phyloP scores from a whole-genome alignment of 108 stramenopile genomes.

The Hondaea fermentalgiana region DNA sequence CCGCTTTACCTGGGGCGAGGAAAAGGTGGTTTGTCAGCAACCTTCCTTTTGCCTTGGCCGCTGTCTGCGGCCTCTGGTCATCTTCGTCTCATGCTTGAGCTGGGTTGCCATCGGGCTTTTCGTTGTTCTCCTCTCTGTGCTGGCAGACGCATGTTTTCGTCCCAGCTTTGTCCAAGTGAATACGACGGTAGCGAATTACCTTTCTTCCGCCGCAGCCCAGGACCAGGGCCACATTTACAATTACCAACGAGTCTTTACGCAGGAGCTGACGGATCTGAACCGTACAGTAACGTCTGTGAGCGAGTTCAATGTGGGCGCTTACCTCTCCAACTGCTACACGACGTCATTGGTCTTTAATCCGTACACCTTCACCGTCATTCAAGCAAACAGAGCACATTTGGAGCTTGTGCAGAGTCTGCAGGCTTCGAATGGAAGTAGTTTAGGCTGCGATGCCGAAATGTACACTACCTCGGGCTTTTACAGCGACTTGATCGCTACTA shows the following conservation, averaged over 20 bases:
- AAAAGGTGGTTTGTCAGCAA: neutral
- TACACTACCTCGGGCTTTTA: neutral
- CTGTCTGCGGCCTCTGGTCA: neutral
- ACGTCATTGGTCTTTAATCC: neutral
- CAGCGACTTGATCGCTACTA: neutral
- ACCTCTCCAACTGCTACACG: neutral
- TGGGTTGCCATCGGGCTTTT: neutral
- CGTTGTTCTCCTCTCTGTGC: neutral
- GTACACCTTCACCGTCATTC: neutral
- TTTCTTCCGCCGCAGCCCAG: neutral
- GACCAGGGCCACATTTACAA: neutral
- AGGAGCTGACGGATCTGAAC: neutral
- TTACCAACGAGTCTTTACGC: neutral
- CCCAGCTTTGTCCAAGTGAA: neutral
- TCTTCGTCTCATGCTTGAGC: neutral
- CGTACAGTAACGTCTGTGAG: neutral
- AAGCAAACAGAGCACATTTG: neutral
- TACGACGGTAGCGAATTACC: neutral
- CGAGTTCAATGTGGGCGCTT: neutral
- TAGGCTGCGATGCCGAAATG: neutral
- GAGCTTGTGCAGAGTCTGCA: neutral
- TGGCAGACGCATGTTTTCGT: neutral
- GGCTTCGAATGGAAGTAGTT: neutral
- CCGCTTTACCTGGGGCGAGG: neutral
- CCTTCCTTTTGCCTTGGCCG: neutral